These are phyloP conservation scores for Suillus brevipes DNA, from an alignment of 768 basidiomycete species.

Conservation along the genomic window DNA sequence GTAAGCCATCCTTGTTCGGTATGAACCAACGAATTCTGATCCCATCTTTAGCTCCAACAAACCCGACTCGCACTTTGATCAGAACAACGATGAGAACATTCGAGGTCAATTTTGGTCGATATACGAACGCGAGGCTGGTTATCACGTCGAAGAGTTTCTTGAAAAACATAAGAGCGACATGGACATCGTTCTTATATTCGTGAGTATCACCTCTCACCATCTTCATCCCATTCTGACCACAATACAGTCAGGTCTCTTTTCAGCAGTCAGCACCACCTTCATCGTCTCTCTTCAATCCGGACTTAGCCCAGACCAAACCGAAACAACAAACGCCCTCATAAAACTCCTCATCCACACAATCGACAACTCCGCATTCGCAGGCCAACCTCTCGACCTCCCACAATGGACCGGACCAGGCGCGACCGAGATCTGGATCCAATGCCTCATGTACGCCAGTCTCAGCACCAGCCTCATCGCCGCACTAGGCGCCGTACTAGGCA, in stretches of 20 bases:
- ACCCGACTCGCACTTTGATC: background rate
- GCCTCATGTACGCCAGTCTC: conserved; percentile 25
- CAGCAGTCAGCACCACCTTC: conserved; percentile 38
- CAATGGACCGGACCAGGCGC: conserved; percentile 13
- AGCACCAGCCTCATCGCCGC: conserved; percentile 25
- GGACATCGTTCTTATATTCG: conserved; percentile 24
- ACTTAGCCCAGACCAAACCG: conserved; percentile 29
- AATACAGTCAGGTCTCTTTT: conserved; percentile 40
- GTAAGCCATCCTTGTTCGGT: background rate
- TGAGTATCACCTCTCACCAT: conserved; percentile 5
- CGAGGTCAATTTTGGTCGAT: conserved; percentile 14
- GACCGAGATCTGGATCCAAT: conserved; percentile 13
- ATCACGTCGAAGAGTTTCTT: conserved; percentile 18
- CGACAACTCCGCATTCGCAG: conserved; percentile 8
- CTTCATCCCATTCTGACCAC: background rate
- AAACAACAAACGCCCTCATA: conserved; percentile 24
- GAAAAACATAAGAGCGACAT: conserved; percentile 20
- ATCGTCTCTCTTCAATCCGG: conserved; percentile 36
- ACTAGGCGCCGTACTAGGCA: conserved; percentile 26
- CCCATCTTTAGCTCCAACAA: background rate
- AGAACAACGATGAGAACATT: background rate
- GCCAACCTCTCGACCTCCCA: conserved; percentile 5
- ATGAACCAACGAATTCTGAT: background rate
- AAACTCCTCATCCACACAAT: conserved; percentile 8
- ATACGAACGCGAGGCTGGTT: conserved; percentile 17